phyloP scores from a whole-genome alignment of 768 basidiomycete species.

The Lentinus brumalis region DNA sequence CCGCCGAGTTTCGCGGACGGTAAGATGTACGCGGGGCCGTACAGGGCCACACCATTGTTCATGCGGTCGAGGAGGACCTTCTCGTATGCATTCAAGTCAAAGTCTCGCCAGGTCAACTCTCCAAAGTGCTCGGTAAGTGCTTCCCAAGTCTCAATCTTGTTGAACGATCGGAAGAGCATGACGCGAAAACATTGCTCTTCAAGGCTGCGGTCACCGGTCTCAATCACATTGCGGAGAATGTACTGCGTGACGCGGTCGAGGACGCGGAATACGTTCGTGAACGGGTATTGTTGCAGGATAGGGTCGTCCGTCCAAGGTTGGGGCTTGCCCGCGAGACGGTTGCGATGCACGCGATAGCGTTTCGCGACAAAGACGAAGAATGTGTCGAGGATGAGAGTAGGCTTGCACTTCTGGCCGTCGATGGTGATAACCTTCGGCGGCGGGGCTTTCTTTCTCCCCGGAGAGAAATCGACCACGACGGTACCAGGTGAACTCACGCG shows the following conservation, averaged over 20 bases:
- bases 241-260: constrained; percentile 73
- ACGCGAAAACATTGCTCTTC: constrained; percentile 73
- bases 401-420: constrained; percentile 25
- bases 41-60: constrained; percentile 44
- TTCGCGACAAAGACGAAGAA: constrained; percentile 35
- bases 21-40: constrained; percentile 72
- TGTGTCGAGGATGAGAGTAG: constrained; percentile 31
- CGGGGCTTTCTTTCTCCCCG: constrained; percentile 4
- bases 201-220: constrained; percentile 61
- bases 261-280: constrained; percentile 78
- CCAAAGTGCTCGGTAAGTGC: constrained; percentile 53
- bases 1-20: constrained; percentile 62
- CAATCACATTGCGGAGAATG: constrained; percentile 67
- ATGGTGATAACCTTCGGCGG: constrained; percentile 21
- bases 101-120: constrained; percentile 62
- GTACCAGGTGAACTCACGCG: constrained; percentile 2
- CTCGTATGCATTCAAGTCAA: constrained; percentile 53
- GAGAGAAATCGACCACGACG: constrained; percentile 2
- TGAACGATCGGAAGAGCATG: constrained; percentile 70
- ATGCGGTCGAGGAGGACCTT: constrained; percentile 44
- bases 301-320: constrained; percentile 64
- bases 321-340: constrained; percentile 30
- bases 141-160: constrained; percentile 73
- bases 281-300: constrained; percentile 55
- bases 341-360: constrained; percentile 32